Base-by-base conservation (phyloP, 2,329 filamentous ascomycete genomes). In the Blumeriella jaapii region DNA sequence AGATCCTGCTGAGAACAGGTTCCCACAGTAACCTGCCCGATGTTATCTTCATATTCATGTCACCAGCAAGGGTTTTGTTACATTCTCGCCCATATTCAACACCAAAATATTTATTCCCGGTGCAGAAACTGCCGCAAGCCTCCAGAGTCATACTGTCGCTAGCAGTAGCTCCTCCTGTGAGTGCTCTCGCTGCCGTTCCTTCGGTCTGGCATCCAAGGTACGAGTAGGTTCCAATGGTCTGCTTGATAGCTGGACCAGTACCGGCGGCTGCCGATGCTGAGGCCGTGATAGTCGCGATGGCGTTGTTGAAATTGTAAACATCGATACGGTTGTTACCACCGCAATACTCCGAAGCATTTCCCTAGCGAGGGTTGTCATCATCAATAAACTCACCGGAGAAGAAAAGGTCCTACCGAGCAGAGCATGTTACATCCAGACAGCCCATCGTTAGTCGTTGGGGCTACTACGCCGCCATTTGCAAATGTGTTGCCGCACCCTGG, bases 11-110 rank as follows among this genome's bases (percentile, higher is more conserved):
- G 25, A 32, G 25, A 68, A 50, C 4, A 49, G 52, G 45, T 69
- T 63, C 20, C 64, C 66, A 49, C 67, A 71, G 22, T 42, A 42
- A 15, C 41, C 40, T 42, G 12, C 9, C 2, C n/a, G n/a, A 2
- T 15, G 2, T 18, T 14, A 16, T 38, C n/a, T 36, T 29, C 12
- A 29, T 15, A 2, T 16, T 27, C 19, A 3, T n/a, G 6, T 6
- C 22, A 12, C 11, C 5, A 4, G 6, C 9, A 11, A 16, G 3
- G 5, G 22, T 9, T 17, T 16, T 2, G 38, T 43, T 22, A 40
- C 56, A 59, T 46, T 59, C 55, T 29, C 50, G 31, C 14, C 47
- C 48, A 43, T 58, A 61, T 37, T 62, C 59, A 10, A 58, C 51
- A 27, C 59, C 59, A 26, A 55, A 55, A 19, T 53, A 57, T 1